A percentile compares a stretch with the other conserved stretches of the same genome.
phyloP scores from a whole-genome alignment of 495 filamentous ascomycete genomes.

The Talaromyces nanjingensis region DNA sequence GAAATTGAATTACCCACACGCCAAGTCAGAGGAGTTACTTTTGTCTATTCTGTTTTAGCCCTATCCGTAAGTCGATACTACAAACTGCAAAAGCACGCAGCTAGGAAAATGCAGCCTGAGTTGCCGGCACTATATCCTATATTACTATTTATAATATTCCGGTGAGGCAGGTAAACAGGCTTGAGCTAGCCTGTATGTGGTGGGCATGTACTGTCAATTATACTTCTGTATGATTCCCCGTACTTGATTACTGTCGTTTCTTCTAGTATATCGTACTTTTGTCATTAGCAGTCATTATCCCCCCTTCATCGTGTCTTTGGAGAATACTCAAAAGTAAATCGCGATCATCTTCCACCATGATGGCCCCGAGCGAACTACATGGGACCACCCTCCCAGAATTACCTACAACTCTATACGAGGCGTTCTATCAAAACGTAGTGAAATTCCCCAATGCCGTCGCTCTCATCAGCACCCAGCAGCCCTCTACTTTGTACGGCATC shows the following conservation, averaged over 20 bases:
- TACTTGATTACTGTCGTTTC: background rate
- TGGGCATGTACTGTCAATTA: background rate
- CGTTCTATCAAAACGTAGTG: slow-evolving; percentile 9
- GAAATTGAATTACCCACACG: background rate
- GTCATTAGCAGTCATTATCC: background rate
- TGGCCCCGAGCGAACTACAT: slow-evolving; percentile 10
- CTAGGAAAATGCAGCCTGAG: background rate
- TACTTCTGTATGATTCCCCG: background rate
- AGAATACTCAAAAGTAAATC: background rate
- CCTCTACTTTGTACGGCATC: slow-evolving; percentile 8
- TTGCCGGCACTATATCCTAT: background rate
- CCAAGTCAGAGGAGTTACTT: background rate
- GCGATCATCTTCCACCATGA: slow-evolving; percentile 8
- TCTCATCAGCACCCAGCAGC: slow-evolving; percentile 14
- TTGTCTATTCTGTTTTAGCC: background rate
- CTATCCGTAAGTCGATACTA: background rate
- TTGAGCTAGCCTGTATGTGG: background rate
- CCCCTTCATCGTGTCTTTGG: background rate
- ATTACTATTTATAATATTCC: background rate
- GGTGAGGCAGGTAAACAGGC: background rate
- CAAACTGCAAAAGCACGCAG: background rate
- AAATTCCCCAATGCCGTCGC: slow-evolving; percentile 7
- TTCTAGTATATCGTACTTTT: background rate
- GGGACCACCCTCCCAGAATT: slow-evolving; percentile 9
- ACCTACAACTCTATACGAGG: slow-evolving; percentile 5